Evolutionary conservation across 2,329 filamentous ascomycete species (phyloP).

Genomic region (Curvularia sp.): DNA sequence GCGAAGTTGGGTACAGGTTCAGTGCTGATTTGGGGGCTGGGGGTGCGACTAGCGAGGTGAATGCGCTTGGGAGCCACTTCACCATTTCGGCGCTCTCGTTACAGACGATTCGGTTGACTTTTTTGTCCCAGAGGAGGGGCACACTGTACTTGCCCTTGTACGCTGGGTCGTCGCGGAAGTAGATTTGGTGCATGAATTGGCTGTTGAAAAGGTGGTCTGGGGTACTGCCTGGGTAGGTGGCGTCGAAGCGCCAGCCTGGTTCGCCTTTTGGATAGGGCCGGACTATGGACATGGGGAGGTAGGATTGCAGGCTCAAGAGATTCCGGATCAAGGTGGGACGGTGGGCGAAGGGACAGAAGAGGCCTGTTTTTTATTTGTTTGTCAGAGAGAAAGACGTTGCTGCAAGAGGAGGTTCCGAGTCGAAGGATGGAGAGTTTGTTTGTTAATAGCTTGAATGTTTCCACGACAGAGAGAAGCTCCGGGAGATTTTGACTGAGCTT

Average conservation of each 20-base stretch:
- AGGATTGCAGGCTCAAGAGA: slow-evolving; percentile 63
- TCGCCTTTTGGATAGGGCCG: slow-evolving; percentile 72
- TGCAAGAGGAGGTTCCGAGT: not conserved
- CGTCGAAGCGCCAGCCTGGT: slow-evolving; percentile 67
- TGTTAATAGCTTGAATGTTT: not conserved
- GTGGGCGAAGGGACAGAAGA: slow-evolving; percentile 72
- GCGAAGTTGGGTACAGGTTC: slow-evolving; percentile 61
- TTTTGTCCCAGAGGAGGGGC: slow-evolving; percentile 68
- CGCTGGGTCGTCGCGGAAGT: slow-evolving; percentile 66
- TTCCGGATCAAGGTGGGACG: slow-evolving; percentile 65
- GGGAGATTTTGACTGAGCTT: not conserved
- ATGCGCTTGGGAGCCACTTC: slow-evolving; percentile 64
- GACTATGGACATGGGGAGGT: slow-evolving; percentile 65
- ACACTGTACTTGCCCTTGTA: slow-evolving; percentile 69
- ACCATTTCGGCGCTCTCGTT: slow-evolving; percentile 68
- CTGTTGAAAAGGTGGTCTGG: slow-evolving; percentile 66
- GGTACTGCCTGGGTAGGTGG: slow-evolving; percentile 65
- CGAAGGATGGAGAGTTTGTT: not conserved
- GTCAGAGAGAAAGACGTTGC: not conserved
- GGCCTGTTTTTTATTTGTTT: slow-evolving; percentile 49
- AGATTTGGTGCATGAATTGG: slow-evolving; percentile 67
- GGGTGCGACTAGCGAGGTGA: slow-evolving; percentile 56
- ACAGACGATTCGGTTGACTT: slow-evolving; percentile 63
- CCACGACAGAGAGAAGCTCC: not conserved
- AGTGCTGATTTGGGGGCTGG: slow-evolving; percentile 50